Conservation (phyloP, 371 early-diverging fungal species). For the Actinomortierella ambigua region DNA sequence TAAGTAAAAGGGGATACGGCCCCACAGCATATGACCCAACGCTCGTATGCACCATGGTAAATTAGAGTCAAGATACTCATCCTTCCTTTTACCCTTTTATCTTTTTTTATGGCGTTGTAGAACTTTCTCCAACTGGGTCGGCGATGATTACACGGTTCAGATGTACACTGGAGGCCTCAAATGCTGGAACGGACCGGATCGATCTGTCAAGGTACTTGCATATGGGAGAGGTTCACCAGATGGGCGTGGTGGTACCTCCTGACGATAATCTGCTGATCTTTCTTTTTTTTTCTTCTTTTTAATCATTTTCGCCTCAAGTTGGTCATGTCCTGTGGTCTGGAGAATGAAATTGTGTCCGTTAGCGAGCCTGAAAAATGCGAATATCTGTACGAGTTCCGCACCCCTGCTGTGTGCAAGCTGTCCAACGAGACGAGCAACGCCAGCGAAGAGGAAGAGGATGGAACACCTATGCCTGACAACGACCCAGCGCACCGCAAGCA, state of each 20-base stretch:
- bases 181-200: constrained; percentile 95
- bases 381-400: constrained; percentile 70
- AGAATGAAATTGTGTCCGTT: constrained; percentile 70
- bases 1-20: constrained; percentile 41
- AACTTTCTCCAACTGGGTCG: constrained; percentile 39
- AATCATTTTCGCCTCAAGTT: constrained; percentile 14
- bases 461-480: no score
- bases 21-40: constrained; percentile 1
- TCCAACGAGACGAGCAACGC: neutral
- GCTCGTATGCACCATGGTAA: neutral
- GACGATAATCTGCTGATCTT: neutral
- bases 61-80: neutral
- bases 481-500: no score
- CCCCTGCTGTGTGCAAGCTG: constrained; percentile 78
- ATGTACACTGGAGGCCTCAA: constrained; percentile 71
- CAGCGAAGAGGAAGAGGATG: no score
- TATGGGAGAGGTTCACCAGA: neutral
- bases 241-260: no score
- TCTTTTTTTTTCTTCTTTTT: neutral
- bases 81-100: constrained; percentile 25
- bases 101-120: constrained; percentile 43
- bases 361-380: constrained; percentile 94
- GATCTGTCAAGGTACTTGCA: constrained; percentile 60
- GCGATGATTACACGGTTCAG: constrained; percentile 57
- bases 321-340: constrained; percentile 69